Conservation (phyloP, 805 yeast genomes). For the Nakazawaea peltata region DNA sequence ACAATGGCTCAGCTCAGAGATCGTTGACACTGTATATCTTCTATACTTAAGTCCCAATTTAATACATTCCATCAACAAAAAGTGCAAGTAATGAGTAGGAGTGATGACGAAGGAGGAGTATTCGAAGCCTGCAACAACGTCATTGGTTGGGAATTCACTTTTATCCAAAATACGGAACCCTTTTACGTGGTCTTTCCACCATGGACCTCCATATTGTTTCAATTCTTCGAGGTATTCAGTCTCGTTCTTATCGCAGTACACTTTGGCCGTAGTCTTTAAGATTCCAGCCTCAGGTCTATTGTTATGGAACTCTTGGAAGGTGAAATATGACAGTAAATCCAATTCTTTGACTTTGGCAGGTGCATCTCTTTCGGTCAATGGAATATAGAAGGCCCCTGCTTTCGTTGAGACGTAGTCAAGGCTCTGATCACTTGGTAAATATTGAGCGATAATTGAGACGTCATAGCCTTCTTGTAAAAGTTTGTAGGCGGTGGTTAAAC, state of each 20-base stretch:
- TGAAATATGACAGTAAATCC: conserved; percentile 41
- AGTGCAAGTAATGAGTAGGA: conserved; percentile 48
- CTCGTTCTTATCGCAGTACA: conserved; percentile 13
- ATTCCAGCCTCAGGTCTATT: conserved; percentile 45
- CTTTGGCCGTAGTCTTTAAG: conserved; percentile 15
- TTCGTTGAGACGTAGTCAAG: conserved; percentile 54
- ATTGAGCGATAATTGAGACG: conserved; percentile 34
- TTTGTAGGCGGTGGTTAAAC: conserved; percentile 41
- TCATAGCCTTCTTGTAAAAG: conserved; percentile 28
- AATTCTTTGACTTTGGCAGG: conserved; percentile 23
- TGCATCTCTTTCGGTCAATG: conserved; percentile 40
- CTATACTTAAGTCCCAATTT: conserved; percentile 38
- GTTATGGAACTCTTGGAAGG: conserved; percentile 38
- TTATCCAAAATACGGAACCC: conserved; percentile 26
- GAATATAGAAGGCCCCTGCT: conserved; percentile 69
- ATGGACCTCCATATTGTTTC: conserved; percentile 24
- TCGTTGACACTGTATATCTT: conserved; percentile 30
- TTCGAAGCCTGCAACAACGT: conserved; percentile 32
- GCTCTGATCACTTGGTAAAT: conserved; percentile 19
- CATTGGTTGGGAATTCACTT: conserved; percentile 28
- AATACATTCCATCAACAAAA: conserved; percentile 36
- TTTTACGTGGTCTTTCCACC: conserved; percentile 42
- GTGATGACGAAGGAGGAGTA: conserved; percentile 53
- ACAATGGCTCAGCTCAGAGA: conserved; percentile 37
- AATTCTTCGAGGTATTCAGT: conserved; percentile 8